Evolutionary conservation across 2,329 filamentous ascomycete genomes (phyloP).

Genomic region (Paramyrothecium sp.): DNA sequence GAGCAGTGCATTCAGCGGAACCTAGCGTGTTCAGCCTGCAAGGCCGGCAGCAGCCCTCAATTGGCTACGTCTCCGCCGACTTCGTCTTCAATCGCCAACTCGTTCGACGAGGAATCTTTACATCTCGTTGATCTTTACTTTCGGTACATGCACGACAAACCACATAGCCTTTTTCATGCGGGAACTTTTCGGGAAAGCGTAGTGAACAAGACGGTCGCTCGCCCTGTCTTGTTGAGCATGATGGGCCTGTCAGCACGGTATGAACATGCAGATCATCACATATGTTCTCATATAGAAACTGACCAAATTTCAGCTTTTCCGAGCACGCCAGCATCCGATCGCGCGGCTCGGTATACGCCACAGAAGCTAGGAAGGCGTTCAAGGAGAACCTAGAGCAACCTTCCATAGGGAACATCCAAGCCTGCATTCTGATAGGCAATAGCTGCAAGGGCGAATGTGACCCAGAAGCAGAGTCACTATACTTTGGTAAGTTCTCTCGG

Average conservation of each 20-base stretch:
- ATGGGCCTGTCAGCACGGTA: conserved; percentile 19
- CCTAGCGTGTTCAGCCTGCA: conserved; percentile 7
- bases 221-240: conserved; percentile 16
- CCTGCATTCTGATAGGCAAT: conserved; percentile 29
- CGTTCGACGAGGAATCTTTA: not conserved
- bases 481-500: conserved; percentile 20
- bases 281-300: not conserved
- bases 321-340: conserved; percentile 8
- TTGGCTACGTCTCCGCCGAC: not conserved
- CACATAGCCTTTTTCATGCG: conserved; percentile 19
- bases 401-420: conserved; percentile 30
- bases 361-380: conserved; percentile 14
- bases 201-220: conserved; percentile 1
- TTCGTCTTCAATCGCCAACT: not conserved
- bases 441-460: conserved; percentile 25
- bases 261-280: not conserved
- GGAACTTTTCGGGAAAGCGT: conserved; percentile 14
- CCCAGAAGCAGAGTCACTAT: conserved; percentile 28
- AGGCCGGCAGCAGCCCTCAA: not conserved
- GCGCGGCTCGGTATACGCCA: conserved; percentile 14
- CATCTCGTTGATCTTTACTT: conserved; percentile 18
- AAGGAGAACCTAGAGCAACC: conserved; percentile 27
- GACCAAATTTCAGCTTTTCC: conserved; percentile 8
- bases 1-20: conserved; percentile 13
- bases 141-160: conserved; percentile 16